These are phyloP conservation scores for Pseudogymnoascus verrucosus DNA, from an alignment of 2,329 filamentous ascomycete genomes.

Conservation along the genomic window DNA sequence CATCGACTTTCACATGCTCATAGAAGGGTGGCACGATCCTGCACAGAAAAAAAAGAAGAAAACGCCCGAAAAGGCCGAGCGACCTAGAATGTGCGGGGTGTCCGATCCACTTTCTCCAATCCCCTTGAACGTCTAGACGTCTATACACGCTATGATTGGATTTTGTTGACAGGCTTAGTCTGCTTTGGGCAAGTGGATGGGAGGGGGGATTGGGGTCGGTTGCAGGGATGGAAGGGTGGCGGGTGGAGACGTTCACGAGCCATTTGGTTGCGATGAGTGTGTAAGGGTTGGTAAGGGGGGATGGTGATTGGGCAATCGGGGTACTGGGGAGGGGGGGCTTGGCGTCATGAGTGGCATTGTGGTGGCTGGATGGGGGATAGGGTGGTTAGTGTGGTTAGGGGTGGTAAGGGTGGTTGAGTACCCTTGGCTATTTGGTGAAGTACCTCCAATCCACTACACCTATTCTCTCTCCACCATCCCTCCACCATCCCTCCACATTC, in stretches of 20 bases:
- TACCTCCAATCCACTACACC: not conserved
- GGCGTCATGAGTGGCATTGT: not conserved
- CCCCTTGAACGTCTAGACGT: no score
- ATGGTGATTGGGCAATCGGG: not conserved
- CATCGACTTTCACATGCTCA: not conserved
- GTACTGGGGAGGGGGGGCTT: not conserved
- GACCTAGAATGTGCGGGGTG: not conserved
- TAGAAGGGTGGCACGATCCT: not conserved
- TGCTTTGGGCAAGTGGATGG: not conserved
- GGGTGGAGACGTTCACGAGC: not conserved
- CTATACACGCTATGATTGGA: not conserved
- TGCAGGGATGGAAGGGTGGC: not conserved
- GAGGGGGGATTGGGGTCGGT: not conserved
- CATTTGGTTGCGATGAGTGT: not conserved
- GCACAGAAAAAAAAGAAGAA: not conserved
- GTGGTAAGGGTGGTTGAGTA: not conserved
- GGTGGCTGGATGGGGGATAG: not conserved
- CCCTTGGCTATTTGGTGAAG: not conserved
- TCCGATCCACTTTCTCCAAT: not conserved
- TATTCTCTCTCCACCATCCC: not conserved
- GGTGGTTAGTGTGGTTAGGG: no score
- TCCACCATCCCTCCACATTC: not conserved
- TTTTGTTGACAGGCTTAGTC: not conserved
- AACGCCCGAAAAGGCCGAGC: not conserved
- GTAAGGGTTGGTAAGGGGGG: not conserved